A percentile compares a stretch with the other conserved stretches of the same genome.
These are phyloP conservation scores for Penicillium dipodomyicola DNA, from an alignment of 495 filamentous ascomycete species.

Conservation along the genomic window DNA sequence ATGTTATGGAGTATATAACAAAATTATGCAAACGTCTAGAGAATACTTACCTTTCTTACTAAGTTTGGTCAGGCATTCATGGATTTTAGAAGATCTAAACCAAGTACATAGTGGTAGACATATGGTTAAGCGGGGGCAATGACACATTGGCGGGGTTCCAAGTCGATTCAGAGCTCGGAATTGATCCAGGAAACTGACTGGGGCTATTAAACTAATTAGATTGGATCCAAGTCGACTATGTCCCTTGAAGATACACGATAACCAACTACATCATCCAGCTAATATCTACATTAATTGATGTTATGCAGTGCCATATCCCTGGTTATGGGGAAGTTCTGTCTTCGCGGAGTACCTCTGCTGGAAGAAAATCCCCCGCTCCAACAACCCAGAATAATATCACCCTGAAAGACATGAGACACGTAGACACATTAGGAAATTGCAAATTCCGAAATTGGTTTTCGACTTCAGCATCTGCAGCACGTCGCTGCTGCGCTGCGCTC, in stretches of 20 bases:
- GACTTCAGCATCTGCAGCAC: no score
- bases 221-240: background rate
- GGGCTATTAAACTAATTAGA: background rate
- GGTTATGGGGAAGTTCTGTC: no score
- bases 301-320: no score
- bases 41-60: background rate
- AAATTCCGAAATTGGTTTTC: no score
- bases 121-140: background rate
- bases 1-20: background rate
- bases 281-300: no score
- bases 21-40: background rate
- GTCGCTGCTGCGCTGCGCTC: no score
- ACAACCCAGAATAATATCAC: no score
- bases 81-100: background rate
- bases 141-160: background rate
- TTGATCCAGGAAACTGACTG: background rate
- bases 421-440: no score
- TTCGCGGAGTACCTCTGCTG: no score
- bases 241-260: conserved; percentile 15
- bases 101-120: no score
- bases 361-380: no score
- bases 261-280: background rate
- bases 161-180: conserved; percentile 7
- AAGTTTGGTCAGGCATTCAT: background rate
- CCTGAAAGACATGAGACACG: no score